Evolutionary conservation across 352 stramenopile genomes (phyloP).

Genomic region (Elongisporangium senticosum): DNA sequence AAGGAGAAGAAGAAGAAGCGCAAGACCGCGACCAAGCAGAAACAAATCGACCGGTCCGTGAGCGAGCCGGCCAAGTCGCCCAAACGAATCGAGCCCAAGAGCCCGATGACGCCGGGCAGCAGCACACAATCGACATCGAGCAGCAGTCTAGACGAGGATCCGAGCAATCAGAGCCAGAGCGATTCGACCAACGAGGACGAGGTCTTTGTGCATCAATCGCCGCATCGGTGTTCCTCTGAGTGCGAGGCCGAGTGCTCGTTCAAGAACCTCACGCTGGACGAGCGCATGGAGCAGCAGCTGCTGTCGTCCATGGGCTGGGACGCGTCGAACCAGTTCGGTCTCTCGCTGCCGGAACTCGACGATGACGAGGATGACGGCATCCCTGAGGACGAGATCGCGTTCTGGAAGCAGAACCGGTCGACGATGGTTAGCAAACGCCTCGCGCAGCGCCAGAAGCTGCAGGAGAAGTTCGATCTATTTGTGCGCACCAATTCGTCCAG

Average conservation of each 20-base stretch:
- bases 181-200: conserved; percentile 27
- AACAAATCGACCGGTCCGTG: conserved; percentile 37
- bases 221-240: conserved; percentile 41
- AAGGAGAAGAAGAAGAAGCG: conserved; percentile 90
- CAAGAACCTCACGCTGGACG: conserved; percentile 52
- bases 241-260: conserved; percentile 47
- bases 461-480: conserved; percentile 84
- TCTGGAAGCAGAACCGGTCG: conserved; percentile 81
- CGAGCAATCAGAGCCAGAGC: conserved; percentile 28
- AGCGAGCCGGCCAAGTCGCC: conserved; percentile 10
- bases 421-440: conserved; percentile 68
- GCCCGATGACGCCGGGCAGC: conserved; percentile 12
- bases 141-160: conserved; percentile 25
- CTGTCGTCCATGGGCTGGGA: conserved; percentile 85
- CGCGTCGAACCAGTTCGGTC: conserved; percentile 46
- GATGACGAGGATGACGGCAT: conserved; percentile 76
- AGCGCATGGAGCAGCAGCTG: conserved; percentile 68
- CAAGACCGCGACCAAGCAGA: conserved; percentile 71
- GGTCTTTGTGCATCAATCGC: conserved; percentile 18
- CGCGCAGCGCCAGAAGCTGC: conserved; percentile 76
- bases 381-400: conserved; percentile 78
- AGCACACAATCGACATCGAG: conserved; percentile 12
- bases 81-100: conserved; percentile 20
- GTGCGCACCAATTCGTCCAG: conserved; percentile 53
- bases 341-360: conserved; percentile 62